These are phyloP conservation scores for Rubus idaeus DNA, from an alignment of 306 rosid species.

Conservation along the genomic window DNA sequence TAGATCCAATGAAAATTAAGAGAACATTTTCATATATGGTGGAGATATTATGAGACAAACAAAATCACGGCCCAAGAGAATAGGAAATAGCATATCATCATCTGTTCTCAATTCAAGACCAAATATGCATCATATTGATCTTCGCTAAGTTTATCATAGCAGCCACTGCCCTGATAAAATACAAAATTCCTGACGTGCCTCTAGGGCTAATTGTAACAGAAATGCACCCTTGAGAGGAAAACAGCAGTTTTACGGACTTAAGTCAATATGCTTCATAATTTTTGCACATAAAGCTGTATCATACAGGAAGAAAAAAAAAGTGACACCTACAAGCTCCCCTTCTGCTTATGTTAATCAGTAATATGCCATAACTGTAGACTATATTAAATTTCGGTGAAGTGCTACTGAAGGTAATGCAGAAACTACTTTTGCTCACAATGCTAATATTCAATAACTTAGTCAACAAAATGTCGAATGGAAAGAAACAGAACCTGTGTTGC, in stretches of 20 bases:
- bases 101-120: not conserved
- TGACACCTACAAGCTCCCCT: no score
- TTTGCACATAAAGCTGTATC: not conserved
- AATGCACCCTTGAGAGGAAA: no score
- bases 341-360: no score
- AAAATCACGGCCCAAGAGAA: no score
- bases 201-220: not conserved
- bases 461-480: not conserved
- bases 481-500: constrained; percentile 82
- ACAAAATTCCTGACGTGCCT: not conserved
- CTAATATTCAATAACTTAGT: not conserved
- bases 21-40: no score
- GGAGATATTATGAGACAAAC: no score
- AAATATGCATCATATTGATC: not conserved
- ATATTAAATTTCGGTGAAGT: not conserved
- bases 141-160: not conserved
- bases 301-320: no score
- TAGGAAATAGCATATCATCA: no score
- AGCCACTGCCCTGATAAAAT: not conserved
- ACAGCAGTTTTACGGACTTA: no score
- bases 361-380: not conserved
- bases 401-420: not conserved
- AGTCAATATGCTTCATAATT: no score
- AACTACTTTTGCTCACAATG: not conserved
- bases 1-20: not conserved